Evolutionary conservation across 179 eudicot genomes (phyloP).

Genomic region (Beta corolliflora): DNA sequence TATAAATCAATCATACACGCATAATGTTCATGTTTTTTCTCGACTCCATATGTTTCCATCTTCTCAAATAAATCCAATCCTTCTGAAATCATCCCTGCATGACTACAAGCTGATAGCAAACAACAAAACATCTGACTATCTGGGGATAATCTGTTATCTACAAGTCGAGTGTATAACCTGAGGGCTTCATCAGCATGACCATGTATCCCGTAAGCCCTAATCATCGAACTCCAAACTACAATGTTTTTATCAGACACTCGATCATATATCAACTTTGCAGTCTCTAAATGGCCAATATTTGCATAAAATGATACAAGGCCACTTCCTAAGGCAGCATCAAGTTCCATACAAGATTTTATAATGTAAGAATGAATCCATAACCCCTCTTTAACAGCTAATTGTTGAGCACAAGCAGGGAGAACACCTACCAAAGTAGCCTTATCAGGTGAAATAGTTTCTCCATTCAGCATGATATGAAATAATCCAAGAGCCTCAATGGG

Average conservation of each 20-base stretch:
- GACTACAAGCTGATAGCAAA: slow-evolving; percentile 34
- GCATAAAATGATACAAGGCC: slow-evolving; percentile 25
- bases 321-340: slow-evolving; percentile 27
- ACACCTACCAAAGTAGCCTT: slow-evolving; percentile 32
- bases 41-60: slow-evolving; percentile 25
- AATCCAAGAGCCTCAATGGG: slow-evolving; percentile 26
- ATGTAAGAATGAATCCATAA: slow-evolving; percentile 34
- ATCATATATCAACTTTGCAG: slow-evolving; percentile 22
- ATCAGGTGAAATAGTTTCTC: slow-evolving; percentile 19
- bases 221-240: slow-evolving; percentile 26
- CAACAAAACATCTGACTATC: slow-evolving; percentile 26
- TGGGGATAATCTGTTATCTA: slow-evolving; percentile 20
- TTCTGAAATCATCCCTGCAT: slow-evolving; percentile 29
- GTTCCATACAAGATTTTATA: slow-evolving; percentile 21
- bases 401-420: slow-evolving; percentile 42
- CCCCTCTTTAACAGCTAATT: slow-evolving; percentile 27
- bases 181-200: slow-evolving; percentile 22
- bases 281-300: slow-evolving; percentile 15
- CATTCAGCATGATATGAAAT: slow-evolving; percentile 27
- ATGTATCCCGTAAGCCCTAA: slow-evolving; percentile 27
- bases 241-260: slow-evolving; percentile 22
- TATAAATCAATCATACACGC: slow-evolving; percentile 31
- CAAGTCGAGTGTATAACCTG: slow-evolving; percentile 14
- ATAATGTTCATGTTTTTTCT: slow-evolving; percentile 22
- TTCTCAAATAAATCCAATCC: slow-evolving; percentile 18